Conservation (phyloP, 192 early-diverging fungal species). For the Backusella circina region DNA sequence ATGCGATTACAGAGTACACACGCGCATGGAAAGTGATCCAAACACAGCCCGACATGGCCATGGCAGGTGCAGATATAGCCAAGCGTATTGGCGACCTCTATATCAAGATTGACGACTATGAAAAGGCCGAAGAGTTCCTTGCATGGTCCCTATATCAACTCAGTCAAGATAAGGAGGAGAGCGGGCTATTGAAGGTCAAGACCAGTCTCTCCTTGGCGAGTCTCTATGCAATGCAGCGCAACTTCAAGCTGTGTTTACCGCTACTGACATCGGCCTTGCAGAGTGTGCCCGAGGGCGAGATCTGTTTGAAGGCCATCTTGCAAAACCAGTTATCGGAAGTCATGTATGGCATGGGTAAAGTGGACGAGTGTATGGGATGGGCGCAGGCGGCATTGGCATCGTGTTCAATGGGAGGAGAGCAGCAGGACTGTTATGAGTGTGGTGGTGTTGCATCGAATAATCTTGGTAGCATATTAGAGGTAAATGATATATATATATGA, state of each 20-base stretch:
- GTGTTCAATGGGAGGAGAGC: constrained; percentile 26
- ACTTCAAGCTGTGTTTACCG: constrained; percentile 44
- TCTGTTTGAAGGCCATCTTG: constrained; percentile 49
- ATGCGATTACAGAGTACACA: constrained; percentile 36
- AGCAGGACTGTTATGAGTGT: constrained; percentile 52
- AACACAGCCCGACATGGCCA: background rate
- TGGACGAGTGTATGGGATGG: constrained; percentile 55
- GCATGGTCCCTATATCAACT: constrained; percentile 39
- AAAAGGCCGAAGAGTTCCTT: constrained; percentile 39
- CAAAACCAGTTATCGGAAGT: constrained; percentile 51
- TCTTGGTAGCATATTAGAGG: constrained; percentile 49
- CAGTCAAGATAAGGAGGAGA: background rate
- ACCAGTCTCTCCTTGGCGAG: constrained; percentile 36
- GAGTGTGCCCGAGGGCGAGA: constrained; percentile 21
- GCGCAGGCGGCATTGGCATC: constrained; percentile 46
- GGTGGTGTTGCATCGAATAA: constrained; percentile 48
- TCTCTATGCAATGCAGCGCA: constrained; percentile 45
- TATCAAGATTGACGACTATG: constrained; percentile 31
- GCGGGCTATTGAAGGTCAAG: background rate
- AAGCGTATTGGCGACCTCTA: constrained; percentile 38
- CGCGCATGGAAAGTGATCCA: constrained; percentile 35
- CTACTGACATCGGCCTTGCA: constrained; percentile 45
- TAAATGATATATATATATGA: no score
- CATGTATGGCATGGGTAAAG: constrained; percentile 39
- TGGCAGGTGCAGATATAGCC: constrained; percentile 20